These are phyloP conservation scores for Fibroporia radiculosa DNA, from an alignment of 768 basidiomycete species.

Conservation along the genomic window DNA sequence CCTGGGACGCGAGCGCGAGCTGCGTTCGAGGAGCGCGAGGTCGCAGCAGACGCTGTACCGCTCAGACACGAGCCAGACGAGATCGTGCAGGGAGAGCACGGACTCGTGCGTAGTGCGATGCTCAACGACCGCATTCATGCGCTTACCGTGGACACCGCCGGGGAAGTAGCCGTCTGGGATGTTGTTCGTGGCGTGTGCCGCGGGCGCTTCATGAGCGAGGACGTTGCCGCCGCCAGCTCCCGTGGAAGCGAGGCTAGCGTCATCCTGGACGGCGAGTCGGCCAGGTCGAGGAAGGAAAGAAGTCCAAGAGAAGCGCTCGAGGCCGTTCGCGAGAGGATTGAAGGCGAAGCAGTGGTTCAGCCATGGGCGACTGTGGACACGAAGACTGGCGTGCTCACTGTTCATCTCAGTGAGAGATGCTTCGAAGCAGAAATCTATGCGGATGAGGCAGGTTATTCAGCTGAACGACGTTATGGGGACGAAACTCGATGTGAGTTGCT, in stretches of 20 bases:
- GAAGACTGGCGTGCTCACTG: slow-evolving; percentile 77
- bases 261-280: neutral
- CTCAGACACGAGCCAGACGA: slow-evolving; percentile 50
- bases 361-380: slow-evolving; percentile 89
- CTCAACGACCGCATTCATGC: slow-evolving; percentile 88
- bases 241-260: slow-evolving; percentile 36
- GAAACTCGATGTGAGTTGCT: slow-evolving; percentile 68
- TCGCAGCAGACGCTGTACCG: slow-evolving; percentile 71
- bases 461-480: slow-evolving; percentile 57
- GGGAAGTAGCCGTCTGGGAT: slow-evolving; percentile 91
- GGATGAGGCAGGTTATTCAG: slow-evolving; percentile 74
- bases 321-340: slow-evolving; percentile 82
- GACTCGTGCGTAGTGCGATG: slow-evolving; percentile 74
- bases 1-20: slow-evolving; percentile 33
- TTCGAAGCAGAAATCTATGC: slow-evolving; percentile 96
- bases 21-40: slow-evolving; percentile 64
- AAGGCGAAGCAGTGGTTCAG: slow-evolving; percentile 83
- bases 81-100: slow-evolving; percentile 67
- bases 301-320: slow-evolving; percentile 84
- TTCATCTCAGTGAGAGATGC: slow-evolving; percentile 80
- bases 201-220: slow-evolving; percentile 60
- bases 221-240: slow-evolving; percentile 52
- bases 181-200: slow-evolving; percentile 71
- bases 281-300: slow-evolving; percentile 21
- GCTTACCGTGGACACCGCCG: slow-evolving; percentile 82